Conservation (phyloP, 495 filamentous ascomycete genomes). For the Penicillium macrosclerotiorum region DNA sequence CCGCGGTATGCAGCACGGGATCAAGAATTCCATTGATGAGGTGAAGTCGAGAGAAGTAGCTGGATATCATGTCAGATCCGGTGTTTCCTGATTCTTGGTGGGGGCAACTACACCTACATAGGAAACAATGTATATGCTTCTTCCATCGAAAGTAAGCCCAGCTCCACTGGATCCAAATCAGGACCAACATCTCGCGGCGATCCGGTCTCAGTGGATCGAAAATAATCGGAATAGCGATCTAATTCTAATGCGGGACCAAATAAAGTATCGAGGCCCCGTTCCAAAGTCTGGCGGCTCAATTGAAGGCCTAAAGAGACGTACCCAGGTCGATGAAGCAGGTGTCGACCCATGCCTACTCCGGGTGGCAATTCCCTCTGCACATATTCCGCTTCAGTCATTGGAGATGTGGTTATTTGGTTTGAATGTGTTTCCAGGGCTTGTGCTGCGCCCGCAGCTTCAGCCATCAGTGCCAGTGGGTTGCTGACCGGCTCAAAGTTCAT, state of each 20-base stretch:
- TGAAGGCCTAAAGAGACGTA: slow-evolving; percentile 24
- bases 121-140: slow-evolving; percentile 55
- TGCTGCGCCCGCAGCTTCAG: slow-evolving; percentile 22
- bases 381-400: background rate
- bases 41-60: slow-evolving; percentile 60
- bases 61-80: slow-evolving; percentile 12
- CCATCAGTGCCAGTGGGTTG: slow-evolving; percentile 25
- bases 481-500: slow-evolving; percentile 17
- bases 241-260: background rate
- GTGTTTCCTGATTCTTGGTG: background rate
- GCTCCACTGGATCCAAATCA: slow-evolving; percentile 61
- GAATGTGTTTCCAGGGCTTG: slow-evolving; percentile 10
- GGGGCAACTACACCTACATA: slow-evolving; percentile 46
- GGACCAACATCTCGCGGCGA: slow-evolving; percentile 45
- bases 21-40: slow-evolving; percentile 66
- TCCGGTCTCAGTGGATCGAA: slow-evolving; percentile 3
- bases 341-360: background rate
- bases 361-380: background rate
- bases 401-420: background rate
- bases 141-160: slow-evolving; percentile 55
- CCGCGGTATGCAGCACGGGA: slow-evolving; percentile 55
- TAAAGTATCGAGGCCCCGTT: slow-evolving; percentile 16
- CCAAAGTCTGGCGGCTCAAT: slow-evolving; percentile 12
- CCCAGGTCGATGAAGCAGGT: slow-evolving; percentile 14
- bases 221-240: slow-evolving; percentile 20